Evolutionary conservation across 83 land plant species (phyloP), one percentile per base, ranked within the genome.

Genomic region (Thuja plicata): DNA sequence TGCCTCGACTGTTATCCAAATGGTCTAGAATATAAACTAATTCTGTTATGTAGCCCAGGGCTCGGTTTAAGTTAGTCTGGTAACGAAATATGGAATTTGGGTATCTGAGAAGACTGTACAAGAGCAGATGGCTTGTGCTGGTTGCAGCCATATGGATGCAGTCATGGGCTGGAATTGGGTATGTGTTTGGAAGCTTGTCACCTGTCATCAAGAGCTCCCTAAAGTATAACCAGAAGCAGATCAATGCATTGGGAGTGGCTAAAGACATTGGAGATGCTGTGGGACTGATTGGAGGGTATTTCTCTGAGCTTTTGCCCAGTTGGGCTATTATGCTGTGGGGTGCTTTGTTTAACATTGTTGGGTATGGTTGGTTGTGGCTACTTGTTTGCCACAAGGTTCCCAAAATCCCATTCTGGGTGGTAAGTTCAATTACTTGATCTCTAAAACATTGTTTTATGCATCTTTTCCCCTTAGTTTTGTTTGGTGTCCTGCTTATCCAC

Each of bases 191-290:
- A 30, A 92, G 92, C 80, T 83, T 90, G 37, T 93, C 94, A 7
- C 94, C 94, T 30, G 71, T 93, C 62, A 90, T 93, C 79, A 93
- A 93, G 73, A 86, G 45, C 89, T 87, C 93, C 78, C 74, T 93
- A 21, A 89, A 88, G 55, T 92, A 92, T 84, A 92, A 92, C 50
- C 94, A 93, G 89, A 93, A 87, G 90, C 92, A 92, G 85, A 92
- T 93, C 84, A 93, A 90, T 89, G 66, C 88, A 11, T 85, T 93
- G 83, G 94, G 94, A 13, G 94, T 93, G 62, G 94, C 94, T 54
- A 93, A 93, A 89, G 94, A 93, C 81, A 90, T 93, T 55, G 94
- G 94, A 46, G 94, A 92, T 76, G 88, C 90, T n/a, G 45, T 92
- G 15, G 94, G 94, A n/a, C 87, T 93, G 16, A 46, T 93, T 43